phyloP scores from a whole-genome alignment of 2,329 filamentous ascomycete genomes.

The Penicillium sp. region DNA sequence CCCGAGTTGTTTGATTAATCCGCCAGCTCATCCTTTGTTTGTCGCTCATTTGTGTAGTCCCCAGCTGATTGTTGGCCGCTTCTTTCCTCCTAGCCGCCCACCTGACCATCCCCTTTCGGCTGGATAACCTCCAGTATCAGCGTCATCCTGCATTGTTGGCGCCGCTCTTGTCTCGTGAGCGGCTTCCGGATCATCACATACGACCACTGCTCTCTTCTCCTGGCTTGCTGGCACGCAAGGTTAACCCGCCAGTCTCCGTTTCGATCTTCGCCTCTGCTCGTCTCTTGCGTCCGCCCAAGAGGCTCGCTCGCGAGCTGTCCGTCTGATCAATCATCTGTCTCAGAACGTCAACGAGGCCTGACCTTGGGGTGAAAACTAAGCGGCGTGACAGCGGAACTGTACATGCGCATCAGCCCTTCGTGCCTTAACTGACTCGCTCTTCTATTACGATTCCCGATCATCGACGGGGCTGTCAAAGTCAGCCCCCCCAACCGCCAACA shows the following conservation, averaged over 20 bases:
- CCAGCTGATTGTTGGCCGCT: conserved; percentile 12
- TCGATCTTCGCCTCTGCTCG: conserved; percentile 16
- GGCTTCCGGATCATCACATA: conserved; percentile 15
- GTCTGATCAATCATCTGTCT: conserved; percentile 17
- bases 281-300: conserved; percentile 1
- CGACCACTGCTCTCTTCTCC: conserved; percentile 18
- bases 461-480: conserved; percentile 70
- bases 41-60: conserved; percentile 1
- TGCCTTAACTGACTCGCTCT: conserved; percentile 15
- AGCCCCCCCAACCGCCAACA: conserved; percentile 81
- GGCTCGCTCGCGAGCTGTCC: background rate
- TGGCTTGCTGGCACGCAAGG: conserved; percentile 9
- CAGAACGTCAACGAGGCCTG: background rate
- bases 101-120: conserved; percentile 24
- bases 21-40: conserved; percentile 10
- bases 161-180: conserved; percentile 28
- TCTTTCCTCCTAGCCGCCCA: conserved; percentile 14
- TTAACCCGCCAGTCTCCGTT: conserved; percentile 12
- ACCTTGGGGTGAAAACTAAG: conserved; percentile 14
- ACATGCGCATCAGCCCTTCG: conserved; percentile 9
- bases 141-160: conserved; percentile 29
- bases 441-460: conserved; percentile 9
- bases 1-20: background rate
- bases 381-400: conserved; percentile 18
- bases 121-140: conserved; percentile 21